Base-by-base conservation (phyloP, 331 rosid species). In the Malus hybrid region DNA sequence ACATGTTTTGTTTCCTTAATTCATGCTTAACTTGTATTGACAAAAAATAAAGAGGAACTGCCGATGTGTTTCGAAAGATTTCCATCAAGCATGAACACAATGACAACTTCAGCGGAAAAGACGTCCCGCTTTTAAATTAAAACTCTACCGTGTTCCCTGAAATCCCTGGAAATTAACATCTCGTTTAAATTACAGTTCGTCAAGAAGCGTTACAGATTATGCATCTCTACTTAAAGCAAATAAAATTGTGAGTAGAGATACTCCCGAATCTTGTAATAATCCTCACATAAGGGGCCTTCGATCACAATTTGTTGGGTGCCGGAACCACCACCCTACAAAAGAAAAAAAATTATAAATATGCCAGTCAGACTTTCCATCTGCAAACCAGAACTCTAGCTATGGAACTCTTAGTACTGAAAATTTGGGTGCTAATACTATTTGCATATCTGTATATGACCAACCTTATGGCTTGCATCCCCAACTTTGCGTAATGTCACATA, bases 381-480 rank as follows among this genome's bases (percentile, higher is more conserved):
- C 60, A 52, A 34, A n/a, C 7, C 15, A 39, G 61, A 62, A 39
- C 46, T 39, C 12, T 39, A 39, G 46, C 46, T 39, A 57, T 48
- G 15, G 15, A 52, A 58, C 20, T 55, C 4, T 53, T 1, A 39
- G 12, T 53, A 62, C 10, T 18, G 11, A 34, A 33, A 53, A 4
- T 0, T 22, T 60, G 24, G 46, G 46, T 53, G 26, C 30, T 29
- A 50, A 15, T 10, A 15, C 39, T 63, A 16, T 30, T 4, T 13
- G 22, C 19, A 70, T 8, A 70, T 10, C 61, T 46, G 33, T 15
- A 30, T 2, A 12, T 62, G 19, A 55, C 85, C 81, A 64, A 84
- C 99, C 96, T 92, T 95, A 66, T 90, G 99, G 81, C 77, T 86
- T 70, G 97, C 88, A 78, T 95, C 99, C 70, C 98, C 96, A 74